Base-by-base conservation (phyloP, 306 rosid species). In the Trifolium dubium region DNA sequence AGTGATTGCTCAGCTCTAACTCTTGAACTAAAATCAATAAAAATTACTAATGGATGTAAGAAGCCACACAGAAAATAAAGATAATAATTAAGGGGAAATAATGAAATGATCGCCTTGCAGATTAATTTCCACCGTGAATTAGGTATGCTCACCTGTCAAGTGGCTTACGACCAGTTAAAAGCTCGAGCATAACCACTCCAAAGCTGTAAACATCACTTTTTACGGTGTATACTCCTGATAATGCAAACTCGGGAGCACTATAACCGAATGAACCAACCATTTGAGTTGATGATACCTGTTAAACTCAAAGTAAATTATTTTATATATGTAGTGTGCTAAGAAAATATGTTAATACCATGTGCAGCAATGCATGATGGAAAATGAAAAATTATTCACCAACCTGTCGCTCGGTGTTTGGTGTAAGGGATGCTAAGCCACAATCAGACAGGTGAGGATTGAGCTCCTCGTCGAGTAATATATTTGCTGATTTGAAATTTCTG, bases 151-250 rank as follows among this genome's bases (percentile, higher is more conserved):
- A 95, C 98, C 98, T 85, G 83, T 95, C 99, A 51, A 95, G 96
- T 0, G 99, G 99, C 87, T 92, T 95, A 59, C 97, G 94, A 46
- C 99, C 96, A 3, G 98, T 95, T 87, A 95, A 78, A 9, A 95
- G 87, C 84, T 95, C 99, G 29, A 95, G 74, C 99, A 95, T 95
- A 70, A 88, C 99, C 76, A 95, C 99, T 13, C 99, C 99, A 65
- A 95, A 95, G 86, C 99, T 95, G 88, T 95, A 95, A 43, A 95
- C 99, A 55, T 95, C 99, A 51, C 99, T 95, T 79, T 95, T 95
- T 67, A 95, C 99, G 0, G 98, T 95, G 87, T 95, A 95, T 44
- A 90, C 51, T 68, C 99, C 99, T 19, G 97, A 95, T 73, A 92
- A 81, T 69, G 98, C 93, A 76, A 92, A 95, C 80, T 95, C 97